Evolutionary conservation across 2,329 filamentous ascomycete species (phyloP).

Genomic region (Basipetospora chlamydospora): DNA sequence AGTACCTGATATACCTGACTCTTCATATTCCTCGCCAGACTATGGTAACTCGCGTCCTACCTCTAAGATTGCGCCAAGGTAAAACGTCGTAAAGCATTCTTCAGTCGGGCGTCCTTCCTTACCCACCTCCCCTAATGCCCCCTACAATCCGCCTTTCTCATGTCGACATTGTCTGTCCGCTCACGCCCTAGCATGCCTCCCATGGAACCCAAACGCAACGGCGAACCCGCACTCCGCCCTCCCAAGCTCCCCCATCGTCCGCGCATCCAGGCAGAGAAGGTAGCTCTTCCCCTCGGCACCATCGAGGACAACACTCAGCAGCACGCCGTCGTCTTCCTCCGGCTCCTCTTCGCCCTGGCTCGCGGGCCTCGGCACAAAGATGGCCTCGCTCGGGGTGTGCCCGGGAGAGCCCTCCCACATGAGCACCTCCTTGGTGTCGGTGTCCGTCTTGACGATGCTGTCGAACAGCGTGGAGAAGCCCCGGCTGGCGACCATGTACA

Average conservation of each 20-base stretch:
- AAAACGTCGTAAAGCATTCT: no score
- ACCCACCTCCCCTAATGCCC: no score
- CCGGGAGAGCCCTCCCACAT: slow-evolving; percentile 43
- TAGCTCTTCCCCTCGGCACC: slow-evolving; percentile 45
- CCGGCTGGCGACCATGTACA: slow-evolving; percentile 42
- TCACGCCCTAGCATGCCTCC: slow-evolving; percentile 37
- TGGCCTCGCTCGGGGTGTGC: slow-evolving; percentile 54
- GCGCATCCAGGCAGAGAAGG: slow-evolving; percentile 49
- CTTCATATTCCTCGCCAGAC: no score
- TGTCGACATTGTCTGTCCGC: no score
- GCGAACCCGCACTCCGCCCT: slow-evolving; percentile 47
- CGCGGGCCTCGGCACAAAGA: slow-evolving; percentile 40
- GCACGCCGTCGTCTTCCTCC: slow-evolving; percentile 47
- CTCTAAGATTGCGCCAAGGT: no score
- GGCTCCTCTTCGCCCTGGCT: slow-evolving; percentile 18
- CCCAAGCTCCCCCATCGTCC: slow-evolving; percentile 46
- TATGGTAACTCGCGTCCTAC: no score
- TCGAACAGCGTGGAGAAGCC: slow-evolving; percentile 48
- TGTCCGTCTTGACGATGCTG: slow-evolving; percentile 50
- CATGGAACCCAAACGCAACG: slow-evolving; percentile 53
- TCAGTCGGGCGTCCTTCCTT: no score
- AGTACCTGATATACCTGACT: no score
- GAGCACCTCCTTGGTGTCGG: slow-evolving; percentile 31
- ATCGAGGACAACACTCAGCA: slow-evolving; percentile 51
- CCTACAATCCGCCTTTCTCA: no score